phyloP scores from a whole-genome alignment of 768 basidiomycete species.

The Boletus tylopilopsis region DNA sequence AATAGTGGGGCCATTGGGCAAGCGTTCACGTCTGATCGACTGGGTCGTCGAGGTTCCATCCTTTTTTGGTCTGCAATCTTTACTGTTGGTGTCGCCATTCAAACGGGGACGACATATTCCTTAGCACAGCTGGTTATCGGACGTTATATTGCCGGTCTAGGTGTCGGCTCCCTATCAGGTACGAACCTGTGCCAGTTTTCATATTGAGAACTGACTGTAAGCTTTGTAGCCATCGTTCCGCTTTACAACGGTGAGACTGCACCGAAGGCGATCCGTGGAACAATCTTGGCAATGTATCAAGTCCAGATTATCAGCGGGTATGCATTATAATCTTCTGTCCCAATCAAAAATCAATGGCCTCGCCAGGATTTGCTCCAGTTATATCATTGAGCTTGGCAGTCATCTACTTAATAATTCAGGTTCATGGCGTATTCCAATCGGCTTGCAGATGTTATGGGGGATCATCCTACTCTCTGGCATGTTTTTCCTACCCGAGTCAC shows the following conservation, averaged over 20 bases:
- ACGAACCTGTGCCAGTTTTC: conserved; percentile 6
- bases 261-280: too few relatives aligned
- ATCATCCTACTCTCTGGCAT: conserved; percentile 63
- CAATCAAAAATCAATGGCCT: neutral
- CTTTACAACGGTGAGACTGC: conserved; percentile 70
- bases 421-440: conserved; percentile 75
- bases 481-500: conserved; percentile 67
- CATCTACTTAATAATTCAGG: conserved; percentile 53
- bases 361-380: conserved; percentile 50
- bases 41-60: conserved; percentile 70
- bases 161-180: conserved; percentile 74
- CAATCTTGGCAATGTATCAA: too few relatives aligned
- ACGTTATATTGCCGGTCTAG: conserved; percentile 73
- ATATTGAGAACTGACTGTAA: neutral
- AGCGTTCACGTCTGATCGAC: conserved; percentile 70
- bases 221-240: conserved; percentile 47
- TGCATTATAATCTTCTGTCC: conserved; percentile 5
- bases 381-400: conserved; percentile 55
- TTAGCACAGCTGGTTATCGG: conserved; percentile 67
- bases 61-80: conserved; percentile 75
- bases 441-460: conserved; percentile 70
- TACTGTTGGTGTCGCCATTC: conserved; percentile 63
- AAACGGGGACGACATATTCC: conserved; percentile 60
- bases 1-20: conserved; percentile 60
- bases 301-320: conserved; percentile 68